phyloP scores from a whole-genome alignment of 305 asterid species.

The Euphrasia arctica region DNA sequence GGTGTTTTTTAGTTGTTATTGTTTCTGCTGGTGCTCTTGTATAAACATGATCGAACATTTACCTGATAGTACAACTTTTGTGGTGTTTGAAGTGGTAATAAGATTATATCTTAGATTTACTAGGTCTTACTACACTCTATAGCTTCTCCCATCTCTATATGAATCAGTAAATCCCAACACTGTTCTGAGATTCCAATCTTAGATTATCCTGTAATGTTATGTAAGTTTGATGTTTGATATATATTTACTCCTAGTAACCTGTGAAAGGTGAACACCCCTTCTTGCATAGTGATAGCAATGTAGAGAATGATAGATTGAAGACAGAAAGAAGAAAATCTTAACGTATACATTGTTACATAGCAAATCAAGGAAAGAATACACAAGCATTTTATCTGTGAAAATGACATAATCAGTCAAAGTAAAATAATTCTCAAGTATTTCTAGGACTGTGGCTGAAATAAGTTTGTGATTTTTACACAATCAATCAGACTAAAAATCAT shows the following conservation, averaged over 20 bases:
- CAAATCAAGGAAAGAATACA: not conserved
- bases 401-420: not conserved
- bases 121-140: too few species aligned
- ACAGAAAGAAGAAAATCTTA: not conserved
- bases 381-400: not conserved
- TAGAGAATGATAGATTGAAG: not conserved
- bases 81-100: too few species aligned
- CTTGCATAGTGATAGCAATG: too few species aligned
- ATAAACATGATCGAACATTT: conserved; percentile 9
- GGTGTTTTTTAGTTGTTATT: conserved; percentile 2
- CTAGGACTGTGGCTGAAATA: not conserved
- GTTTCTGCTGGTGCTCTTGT: conserved; percentile 2
- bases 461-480: not conserved
- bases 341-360: not conserved
- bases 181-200: too few species aligned
- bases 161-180: too few species aligned
- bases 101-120: too few species aligned
- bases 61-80: not conserved
- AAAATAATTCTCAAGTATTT: not conserved
- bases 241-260: too few species aligned
- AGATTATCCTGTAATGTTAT: too few species aligned
- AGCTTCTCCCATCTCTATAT: too few species aligned
- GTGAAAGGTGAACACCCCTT: conserved; percentile 5
- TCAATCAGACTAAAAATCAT: not conserved
- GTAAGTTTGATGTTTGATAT: too few species aligned